These are phyloP conservation scores for Spizellomyces punctatus DNA, from an alignment of 192 early-diverging fungal genomes.

Conservation along the genomic window DNA sequence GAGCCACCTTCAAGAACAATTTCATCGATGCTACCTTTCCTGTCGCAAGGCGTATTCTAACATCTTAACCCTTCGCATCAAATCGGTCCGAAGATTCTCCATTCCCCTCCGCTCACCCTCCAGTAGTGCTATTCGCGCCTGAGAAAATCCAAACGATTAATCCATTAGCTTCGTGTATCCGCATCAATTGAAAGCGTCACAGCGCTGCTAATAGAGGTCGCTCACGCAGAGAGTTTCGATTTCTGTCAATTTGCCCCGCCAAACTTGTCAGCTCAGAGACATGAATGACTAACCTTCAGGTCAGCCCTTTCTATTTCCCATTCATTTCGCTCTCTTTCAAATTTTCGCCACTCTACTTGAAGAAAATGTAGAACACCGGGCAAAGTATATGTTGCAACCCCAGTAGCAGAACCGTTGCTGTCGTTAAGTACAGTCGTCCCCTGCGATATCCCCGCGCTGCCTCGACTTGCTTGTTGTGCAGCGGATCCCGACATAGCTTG, in stretches of 20 bases:
- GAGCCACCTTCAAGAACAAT: too few species aligned
- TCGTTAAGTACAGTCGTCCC: too few species aligned
- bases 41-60: constrained; percentile 77
- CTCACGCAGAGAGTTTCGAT: neutral
- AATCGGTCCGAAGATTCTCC: constrained; percentile 73
- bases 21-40: constrained; percentile 60
- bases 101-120: constrained; percentile 77
- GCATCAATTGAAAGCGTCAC: too few species aligned
- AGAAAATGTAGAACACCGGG: constrained; percentile 77
- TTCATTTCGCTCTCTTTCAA: constrained; percentile 82
- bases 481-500: too few species aligned
- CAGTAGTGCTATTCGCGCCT: constrained; percentile 76
- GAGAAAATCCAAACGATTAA: neutral
- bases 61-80: constrained; percentile 82
- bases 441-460: too few species aligned
- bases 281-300: constrained; percentile 60
- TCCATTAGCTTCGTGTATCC: too few species aligned
- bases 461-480: too few species aligned
- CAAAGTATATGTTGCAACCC: constrained; percentile 16
- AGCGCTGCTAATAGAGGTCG: too few species aligned
- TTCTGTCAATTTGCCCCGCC: neutral
- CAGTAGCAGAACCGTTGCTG: neutral
- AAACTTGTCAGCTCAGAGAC: neutral
- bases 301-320: constrained; percentile 83
- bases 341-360: constrained; percentile 80